A percentile compares a stretch with the other conserved stretches of the same genome.
phyloP scores from a whole-genome alignment of 73 alveolate genomes.

The Tetrahymena elliotti region DNA sequence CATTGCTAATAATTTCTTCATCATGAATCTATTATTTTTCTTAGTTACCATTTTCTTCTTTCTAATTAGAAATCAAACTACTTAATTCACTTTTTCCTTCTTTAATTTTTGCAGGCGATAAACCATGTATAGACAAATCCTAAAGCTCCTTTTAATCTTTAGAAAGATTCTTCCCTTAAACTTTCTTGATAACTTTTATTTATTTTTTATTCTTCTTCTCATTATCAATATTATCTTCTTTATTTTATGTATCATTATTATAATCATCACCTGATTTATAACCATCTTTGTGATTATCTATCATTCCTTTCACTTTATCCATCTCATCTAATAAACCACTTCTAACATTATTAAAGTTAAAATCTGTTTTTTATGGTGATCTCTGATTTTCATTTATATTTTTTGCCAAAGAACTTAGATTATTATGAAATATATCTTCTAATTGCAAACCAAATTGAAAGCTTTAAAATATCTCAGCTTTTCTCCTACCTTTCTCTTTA shows the following conservation, averaged over 20 bases:
- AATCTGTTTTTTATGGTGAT: neutral
- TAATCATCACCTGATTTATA: neutral
- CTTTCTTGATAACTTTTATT: neutral
- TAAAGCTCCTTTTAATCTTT: neutral
- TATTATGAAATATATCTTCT: neutral
- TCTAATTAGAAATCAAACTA: neutral
- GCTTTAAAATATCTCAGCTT: neutral
- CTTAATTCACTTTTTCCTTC: neutral
- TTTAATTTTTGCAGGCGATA: neutral
- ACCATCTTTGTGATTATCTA: neutral
- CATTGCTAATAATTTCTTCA: neutral
- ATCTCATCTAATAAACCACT: neutral
- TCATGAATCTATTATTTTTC: neutral
- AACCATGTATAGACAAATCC: neutral
- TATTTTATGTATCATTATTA: neutral
- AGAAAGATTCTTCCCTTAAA: neutral
- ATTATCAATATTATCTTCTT: neutral
- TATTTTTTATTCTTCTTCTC: neutral
- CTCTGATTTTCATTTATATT: neutral
- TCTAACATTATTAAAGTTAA: neutral
- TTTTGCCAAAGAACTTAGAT: neutral
- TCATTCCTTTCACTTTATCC: neutral
- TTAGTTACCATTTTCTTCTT: neutral
- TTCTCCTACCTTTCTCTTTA: neutral
- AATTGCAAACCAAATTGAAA: neutral